Percentiles rank a stretch among this genome's conserved stretches.
These are phyloP conservation scores for Blastocrithidia nonstop DNA, from an alignment of 208 protist species.

Conservation along the genomic window DNA sequence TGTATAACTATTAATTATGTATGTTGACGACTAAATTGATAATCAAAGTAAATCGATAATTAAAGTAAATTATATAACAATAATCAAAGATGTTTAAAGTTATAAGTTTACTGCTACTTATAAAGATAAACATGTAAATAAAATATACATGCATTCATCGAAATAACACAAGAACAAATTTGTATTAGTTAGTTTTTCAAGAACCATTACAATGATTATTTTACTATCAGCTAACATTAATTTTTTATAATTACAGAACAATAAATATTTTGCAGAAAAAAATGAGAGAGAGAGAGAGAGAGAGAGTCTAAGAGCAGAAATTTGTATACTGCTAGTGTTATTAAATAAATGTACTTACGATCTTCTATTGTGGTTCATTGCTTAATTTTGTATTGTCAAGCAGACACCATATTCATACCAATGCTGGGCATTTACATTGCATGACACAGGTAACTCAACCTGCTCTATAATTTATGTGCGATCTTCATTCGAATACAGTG, in stretches of 20 bases:
- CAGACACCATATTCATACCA: conserved; percentile 84
- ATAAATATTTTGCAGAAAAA: conserved; percentile 4
- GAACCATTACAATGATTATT: neutral
- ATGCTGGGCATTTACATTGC: conserved; percentile 6
- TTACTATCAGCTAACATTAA: neutral
- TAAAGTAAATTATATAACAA: too few species aligned
- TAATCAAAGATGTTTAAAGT: too few species aligned
- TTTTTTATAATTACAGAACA: neutral
- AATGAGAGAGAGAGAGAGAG: conserved; percentile 7
- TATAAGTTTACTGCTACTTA: too few species aligned
- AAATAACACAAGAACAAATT: too few species aligned
- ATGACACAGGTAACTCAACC: conserved; percentile 21
- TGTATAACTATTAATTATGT: neutral
- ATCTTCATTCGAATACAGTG: conserved; percentile 73
- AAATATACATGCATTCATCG: too few species aligned
- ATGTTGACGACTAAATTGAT: neutral
- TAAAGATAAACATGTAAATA: too few species aligned
- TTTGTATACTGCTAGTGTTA: too few species aligned
- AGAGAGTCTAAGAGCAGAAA: too few species aligned
- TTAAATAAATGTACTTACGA: too few species aligned
- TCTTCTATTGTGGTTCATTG: too few species aligned
- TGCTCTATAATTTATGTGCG: conserved; percentile 61
- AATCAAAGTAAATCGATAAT: too few species aligned
- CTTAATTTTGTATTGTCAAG: conserved; percentile 57
- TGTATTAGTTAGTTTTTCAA: neutral